These are phyloP conservation scores for Tylopilus subfusipes DNA, from an alignment of 768 basidiomycete genomes.

Conservation along the genomic window DNA sequence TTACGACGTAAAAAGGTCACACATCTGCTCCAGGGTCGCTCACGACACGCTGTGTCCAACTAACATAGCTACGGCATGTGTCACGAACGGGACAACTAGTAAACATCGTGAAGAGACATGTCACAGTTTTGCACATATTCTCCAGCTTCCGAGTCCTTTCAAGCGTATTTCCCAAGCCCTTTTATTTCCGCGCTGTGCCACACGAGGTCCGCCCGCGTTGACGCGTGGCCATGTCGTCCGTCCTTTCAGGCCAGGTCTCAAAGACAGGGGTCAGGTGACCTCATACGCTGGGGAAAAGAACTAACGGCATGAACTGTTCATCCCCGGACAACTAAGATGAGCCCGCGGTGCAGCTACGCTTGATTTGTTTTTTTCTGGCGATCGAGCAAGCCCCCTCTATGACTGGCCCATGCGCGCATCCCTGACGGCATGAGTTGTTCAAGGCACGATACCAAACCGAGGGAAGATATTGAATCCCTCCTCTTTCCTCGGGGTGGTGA, in stretches of 20 bases:
- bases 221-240: conserved; percentile 1
- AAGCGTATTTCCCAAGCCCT: background rate
- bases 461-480: background rate
- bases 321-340: background rate
- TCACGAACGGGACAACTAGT: background rate
- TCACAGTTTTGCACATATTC: conserved; percentile 1
- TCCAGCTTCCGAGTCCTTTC: background rate
- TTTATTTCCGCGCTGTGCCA: background rate
- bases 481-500: background rate
- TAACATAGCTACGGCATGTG: background rate
- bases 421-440: background rate
- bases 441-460: background rate
- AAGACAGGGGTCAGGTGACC: conserved; percentile 1
- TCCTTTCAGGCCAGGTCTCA: background rate
- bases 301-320: background rate
- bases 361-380: background rate
- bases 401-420: background rate
- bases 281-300: background rate
- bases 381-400: background rate
- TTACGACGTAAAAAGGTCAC: background rate
- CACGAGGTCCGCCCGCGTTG: conserved; percentile 15
- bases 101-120: background rate
- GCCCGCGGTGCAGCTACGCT: background rate
- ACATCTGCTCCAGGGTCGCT: background rate
- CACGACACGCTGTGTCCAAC: no score